These are phyloP conservation scores for Lachancea meyersii DNA, from an alignment of 805 yeast species.

Conservation along the genomic window DNA sequence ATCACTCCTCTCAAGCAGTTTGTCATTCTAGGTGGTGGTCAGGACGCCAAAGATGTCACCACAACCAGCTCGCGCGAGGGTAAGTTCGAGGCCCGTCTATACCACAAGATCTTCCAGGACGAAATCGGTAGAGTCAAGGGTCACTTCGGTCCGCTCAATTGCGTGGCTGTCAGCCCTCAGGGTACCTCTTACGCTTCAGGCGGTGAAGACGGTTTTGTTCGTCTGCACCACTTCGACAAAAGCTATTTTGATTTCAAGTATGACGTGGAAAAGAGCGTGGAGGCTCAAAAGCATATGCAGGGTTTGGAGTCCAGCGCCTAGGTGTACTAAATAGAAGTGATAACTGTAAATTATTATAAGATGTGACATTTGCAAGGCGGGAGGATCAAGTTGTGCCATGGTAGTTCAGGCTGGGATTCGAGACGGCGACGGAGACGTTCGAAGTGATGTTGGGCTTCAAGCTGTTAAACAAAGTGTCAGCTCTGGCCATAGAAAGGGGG, in stretches of 20 bases:
- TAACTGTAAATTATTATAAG: constrained; percentile 4
- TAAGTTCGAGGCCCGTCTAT: constrained; percentile 92
- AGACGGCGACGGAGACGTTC: too few species aligned
- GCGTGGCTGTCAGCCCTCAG: constrained; percentile 88
- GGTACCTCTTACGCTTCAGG: constrained; percentile 95
- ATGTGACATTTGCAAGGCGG: neutral
- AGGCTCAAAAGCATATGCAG: constrained; percentile 35
- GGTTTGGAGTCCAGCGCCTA: constrained; percentile 10
- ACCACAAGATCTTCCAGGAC: constrained; percentile 90
- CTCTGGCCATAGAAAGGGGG: too few species aligned
- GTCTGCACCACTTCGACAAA: constrained; percentile 90
- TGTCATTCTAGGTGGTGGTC: constrained; percentile 97
- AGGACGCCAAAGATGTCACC: constrained; percentile 96
- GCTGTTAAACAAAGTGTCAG: too few species aligned
- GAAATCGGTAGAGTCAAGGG: constrained; percentile 97
- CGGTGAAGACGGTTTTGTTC: constrained; percentile 96
- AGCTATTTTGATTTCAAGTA: constrained; percentile 88
- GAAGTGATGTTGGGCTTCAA: too few species aligned
- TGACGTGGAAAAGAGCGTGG: constrained; percentile 82
- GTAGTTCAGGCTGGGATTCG: too few species aligned
- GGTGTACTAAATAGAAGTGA: constrained; percentile 2
- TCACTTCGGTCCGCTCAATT: constrained; percentile 97
- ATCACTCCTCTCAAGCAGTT: constrained; percentile 90
- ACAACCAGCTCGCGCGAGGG: constrained; percentile 94
- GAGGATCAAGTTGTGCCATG: too few species aligned